Percentiles rank a stretch among this genome's conserved stretches.
Evolutionary conservation across 495 filamentous ascomycete genomes (phyloP).

Genomic region (Elaphomyces granulatus): DNA sequence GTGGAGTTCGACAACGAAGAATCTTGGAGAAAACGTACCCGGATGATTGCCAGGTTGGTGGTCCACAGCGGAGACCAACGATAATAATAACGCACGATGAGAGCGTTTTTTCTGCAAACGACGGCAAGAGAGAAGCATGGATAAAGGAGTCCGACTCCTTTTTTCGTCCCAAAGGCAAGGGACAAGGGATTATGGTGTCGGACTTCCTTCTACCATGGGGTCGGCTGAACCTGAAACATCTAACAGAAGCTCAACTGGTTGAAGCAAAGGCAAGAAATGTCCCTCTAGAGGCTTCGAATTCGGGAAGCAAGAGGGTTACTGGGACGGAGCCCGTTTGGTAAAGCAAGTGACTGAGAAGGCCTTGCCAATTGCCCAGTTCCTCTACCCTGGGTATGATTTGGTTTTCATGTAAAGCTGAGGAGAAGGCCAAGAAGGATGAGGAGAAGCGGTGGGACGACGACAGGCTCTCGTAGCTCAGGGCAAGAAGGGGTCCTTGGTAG

Average conservation of each 20-base stretch:
- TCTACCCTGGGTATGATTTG: conserved; percentile 36
- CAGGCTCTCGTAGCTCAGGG: too few species aligned
- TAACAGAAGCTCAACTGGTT: background rate
- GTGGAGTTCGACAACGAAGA: background rate
- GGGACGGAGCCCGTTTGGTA: background rate
- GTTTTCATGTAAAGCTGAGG: conserved; percentile 50
- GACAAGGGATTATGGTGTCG: background rate
- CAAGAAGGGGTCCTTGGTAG: too few species aligned
- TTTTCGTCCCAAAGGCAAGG: too few species aligned
- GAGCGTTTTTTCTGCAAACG: background rate
- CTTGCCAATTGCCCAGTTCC: background rate
- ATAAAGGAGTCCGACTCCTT: background rate
- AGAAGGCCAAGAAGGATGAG: conserved; percentile 42
- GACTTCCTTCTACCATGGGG: background rate
- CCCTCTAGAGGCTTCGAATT: background rate
- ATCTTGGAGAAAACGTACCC: background rate
- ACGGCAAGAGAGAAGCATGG: background rate
- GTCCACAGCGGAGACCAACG: background rate
- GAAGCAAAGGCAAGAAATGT: background rate
- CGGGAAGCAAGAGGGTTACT: background rate
- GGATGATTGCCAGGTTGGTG: background rate
- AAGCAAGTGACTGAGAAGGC: background rate
- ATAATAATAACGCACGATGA: background rate
- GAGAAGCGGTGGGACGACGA: too few species aligned
- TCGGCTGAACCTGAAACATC: background rate